phyloP scores from a whole-genome alignment of 1,284 basidiomycete genomes.

The Trichosporon faecale region DNA sequence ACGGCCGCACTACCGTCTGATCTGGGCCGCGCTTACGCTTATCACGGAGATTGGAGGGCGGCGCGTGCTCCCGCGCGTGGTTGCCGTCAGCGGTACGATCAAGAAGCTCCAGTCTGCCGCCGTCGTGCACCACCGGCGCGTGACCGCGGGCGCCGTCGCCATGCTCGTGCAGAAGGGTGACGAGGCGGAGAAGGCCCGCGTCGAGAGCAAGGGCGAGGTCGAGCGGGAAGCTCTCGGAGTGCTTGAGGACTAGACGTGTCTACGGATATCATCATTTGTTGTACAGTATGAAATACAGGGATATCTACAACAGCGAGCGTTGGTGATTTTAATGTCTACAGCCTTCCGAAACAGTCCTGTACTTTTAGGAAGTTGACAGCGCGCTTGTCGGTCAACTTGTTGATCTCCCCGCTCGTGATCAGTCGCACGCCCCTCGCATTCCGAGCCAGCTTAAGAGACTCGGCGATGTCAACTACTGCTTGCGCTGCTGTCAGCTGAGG shows the following conservation, averaged over 20 bases:
- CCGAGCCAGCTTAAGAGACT: slow-evolving; percentile 24
- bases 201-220: slow-evolving; percentile 13
- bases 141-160: slow-evolving; percentile 30
- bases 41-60: slow-evolving; percentile 25
- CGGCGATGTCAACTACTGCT: slow-evolving; percentile 13
- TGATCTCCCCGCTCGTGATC: slow-evolving; percentile 11
- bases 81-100: slow-evolving; percentile 48
- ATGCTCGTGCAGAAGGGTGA: slow-evolving; percentile 22
- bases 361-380: slow-evolving; percentile 15
- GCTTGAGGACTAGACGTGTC: slow-evolving; percentile 20
- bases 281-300: slow-evolving; percentile 25
- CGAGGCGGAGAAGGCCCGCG: slow-evolving; percentile 20
- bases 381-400: slow-evolving; percentile 11
- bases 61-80: slow-evolving; percentile 39
- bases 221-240: slow-evolving; percentile 20
- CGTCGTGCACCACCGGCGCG: slow-evolving; percentile 41
- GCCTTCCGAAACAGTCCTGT: slow-evolving; percentile 17
- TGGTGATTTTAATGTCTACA: slow-evolving; percentile 1
- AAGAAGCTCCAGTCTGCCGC: slow-evolving; percentile 45
- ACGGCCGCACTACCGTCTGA: slow-evolving; percentile 41
- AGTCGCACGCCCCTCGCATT: slow-evolving; percentile 21
- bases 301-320: neutral
- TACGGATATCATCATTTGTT: slow-evolving; percentile 5
- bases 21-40: slow-evolving; percentile 37
- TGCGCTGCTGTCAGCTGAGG: slow-evolving; percentile 13